phyloP scores from a whole-genome alignment of 371 early-diverging fungal genomes.

The Mortierella sp. region DNA sequence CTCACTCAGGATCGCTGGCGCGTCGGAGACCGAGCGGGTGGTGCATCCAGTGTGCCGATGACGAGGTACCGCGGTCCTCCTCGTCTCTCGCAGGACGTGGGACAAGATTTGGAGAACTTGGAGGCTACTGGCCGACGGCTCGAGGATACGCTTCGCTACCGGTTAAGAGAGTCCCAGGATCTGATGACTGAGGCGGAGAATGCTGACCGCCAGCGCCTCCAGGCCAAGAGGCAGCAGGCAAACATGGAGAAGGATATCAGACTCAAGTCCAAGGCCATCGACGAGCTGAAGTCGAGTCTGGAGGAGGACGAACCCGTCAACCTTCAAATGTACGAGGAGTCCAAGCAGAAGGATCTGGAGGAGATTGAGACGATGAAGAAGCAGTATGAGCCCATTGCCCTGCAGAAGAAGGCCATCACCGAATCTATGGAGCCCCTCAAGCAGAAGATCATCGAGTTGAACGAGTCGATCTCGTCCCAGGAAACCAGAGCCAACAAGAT shows the following conservation, averaged over 20 bases:
- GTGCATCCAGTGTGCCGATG: slow-evolving; percentile 54
- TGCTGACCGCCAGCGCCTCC: slow-evolving; percentile 21
- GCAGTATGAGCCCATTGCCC: slow-evolving; percentile 49
- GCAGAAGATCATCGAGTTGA: slow-evolving; percentile 41
- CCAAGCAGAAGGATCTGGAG: slow-evolving; percentile 47
- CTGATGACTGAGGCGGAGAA: slow-evolving; percentile 27
- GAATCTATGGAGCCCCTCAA: slow-evolving; percentile 40
- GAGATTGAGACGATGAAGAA: slow-evolving; percentile 46
- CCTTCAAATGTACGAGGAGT: slow-evolving; percentile 54
- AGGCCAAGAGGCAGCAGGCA: slow-evolving; percentile 8
- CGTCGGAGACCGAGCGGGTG: slow-evolving; percentile 74
- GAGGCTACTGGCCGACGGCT: slow-evolving; percentile 42
- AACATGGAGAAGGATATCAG: slow-evolving; percentile 24
- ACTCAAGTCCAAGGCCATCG: slow-evolving; percentile 17
- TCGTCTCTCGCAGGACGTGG: slow-evolving; percentile 65
- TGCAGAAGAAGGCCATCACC: slow-evolving; percentile 36
- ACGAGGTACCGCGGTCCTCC: slow-evolving; percentile 62
- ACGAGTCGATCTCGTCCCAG: slow-evolving; percentile 30
- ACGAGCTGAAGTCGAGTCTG: slow-evolving; percentile 22
- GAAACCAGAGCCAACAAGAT: slow-evolving; percentile 24
- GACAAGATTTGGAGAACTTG: slow-evolving; percentile 56
- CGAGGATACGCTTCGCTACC: slow-evolving; percentile 31
- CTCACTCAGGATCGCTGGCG: slow-evolving; percentile 73
- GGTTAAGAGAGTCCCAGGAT: slow-evolving; percentile 34
- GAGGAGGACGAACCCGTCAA: slow-evolving; percentile 39